These are phyloP conservation scores for Solanum dulcamara DNA, from an alignment of 257 asterid genomes.

Conservation along the genomic window DNA sequence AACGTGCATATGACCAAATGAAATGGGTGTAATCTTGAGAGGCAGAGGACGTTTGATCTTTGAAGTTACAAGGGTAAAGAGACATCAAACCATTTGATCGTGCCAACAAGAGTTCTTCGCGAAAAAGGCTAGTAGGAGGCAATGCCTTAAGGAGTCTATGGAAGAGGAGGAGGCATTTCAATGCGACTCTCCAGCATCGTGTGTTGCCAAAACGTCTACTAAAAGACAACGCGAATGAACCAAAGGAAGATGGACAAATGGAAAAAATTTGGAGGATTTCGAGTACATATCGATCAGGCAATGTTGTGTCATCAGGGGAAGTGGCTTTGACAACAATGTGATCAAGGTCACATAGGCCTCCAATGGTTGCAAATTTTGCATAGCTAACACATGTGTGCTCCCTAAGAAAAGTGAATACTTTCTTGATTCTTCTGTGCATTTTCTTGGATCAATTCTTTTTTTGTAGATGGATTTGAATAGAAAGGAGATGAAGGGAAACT, in stretches of 20 bases:
- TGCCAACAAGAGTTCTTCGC: conserved; percentile 38
- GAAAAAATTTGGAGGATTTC: conserved; percentile 36
- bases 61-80: conserved; percentile 39
- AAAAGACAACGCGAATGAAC: conserved; percentile 30
- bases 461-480: background rate
- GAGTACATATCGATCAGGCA: conserved; percentile 35
- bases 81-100: conserved; percentile 16
- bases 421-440: conserved; percentile 23
- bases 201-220: conserved; percentile 34
- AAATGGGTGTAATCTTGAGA: conserved; percentile 40
- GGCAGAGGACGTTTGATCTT: conserved; percentile 33
- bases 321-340: conserved; percentile 47
- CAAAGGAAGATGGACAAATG: conserved; percentile 28
- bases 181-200: conserved; percentile 50
- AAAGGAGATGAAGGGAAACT: background rate
- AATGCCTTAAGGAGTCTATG: conserved; percentile 45
- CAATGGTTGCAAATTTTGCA: conserved; percentile 49
- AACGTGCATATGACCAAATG: conserved; percentile 44
- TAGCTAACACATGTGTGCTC: conserved; percentile 42
- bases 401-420: conserved; percentile 24
- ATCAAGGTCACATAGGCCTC: conserved; percentile 48
- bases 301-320: conserved; percentile 37
- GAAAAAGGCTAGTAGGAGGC: conserved; percentile 21
- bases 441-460: background rate
- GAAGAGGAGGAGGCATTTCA: conserved; percentile 57